A percentile compares a stretch with the other conserved stretches of the same genome.
Evolutionary conservation across 805 yeast species (phyloP).

Genomic region (Candida boleticola): DNA sequence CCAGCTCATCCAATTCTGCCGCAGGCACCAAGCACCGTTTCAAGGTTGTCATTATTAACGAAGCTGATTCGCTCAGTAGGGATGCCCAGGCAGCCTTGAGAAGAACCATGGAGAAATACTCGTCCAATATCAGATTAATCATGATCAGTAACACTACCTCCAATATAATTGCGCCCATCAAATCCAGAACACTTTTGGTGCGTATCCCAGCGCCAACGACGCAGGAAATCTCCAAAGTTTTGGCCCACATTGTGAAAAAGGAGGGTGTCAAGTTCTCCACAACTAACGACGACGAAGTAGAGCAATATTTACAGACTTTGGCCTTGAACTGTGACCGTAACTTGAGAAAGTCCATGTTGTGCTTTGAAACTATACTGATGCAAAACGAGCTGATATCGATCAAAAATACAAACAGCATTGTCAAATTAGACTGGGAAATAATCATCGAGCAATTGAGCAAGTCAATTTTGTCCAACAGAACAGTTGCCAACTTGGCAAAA

Average conservation of each 20-base stretch:
- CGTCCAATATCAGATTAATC: conserved; percentile 79
- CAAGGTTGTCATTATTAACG: conserved; percentile 83
- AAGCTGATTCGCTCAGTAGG: conserved; percentile 83
- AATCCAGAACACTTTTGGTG: conserved; percentile 86
- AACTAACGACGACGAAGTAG: conserved; percentile 31
- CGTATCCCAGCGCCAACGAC: conserved; percentile 79
- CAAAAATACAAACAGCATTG: conserved; percentile 45
- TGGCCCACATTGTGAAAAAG: conserved; percentile 52
- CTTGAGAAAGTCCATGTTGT: conserved; percentile 70
- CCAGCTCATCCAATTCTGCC: neutral
- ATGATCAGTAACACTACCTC: conserved; percentile 88
- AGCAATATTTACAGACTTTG: conserved; percentile 45
- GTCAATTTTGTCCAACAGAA: conserved; percentile 57
- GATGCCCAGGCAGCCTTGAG: conserved; percentile 96
- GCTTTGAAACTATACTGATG: conserved; percentile 79
- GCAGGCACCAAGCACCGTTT: conserved; percentile 44
- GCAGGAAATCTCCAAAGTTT: conserved; percentile 55
- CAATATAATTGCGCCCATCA: conserved; percentile 89
- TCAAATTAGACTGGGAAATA: conserved; percentile 87
- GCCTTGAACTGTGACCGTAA: conserved; percentile 64
- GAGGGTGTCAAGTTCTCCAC: conserved; percentile 51
- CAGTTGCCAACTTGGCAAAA: conserved; percentile 60
- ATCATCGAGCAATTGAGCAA: conserved; percentile 67
- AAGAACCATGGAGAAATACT: conserved; percentile 94
- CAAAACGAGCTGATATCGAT: conserved; percentile 51